Conservation (phyloP, 495 filamentous ascomycete genomes). For the Cercophora newfieldiana region DNA sequence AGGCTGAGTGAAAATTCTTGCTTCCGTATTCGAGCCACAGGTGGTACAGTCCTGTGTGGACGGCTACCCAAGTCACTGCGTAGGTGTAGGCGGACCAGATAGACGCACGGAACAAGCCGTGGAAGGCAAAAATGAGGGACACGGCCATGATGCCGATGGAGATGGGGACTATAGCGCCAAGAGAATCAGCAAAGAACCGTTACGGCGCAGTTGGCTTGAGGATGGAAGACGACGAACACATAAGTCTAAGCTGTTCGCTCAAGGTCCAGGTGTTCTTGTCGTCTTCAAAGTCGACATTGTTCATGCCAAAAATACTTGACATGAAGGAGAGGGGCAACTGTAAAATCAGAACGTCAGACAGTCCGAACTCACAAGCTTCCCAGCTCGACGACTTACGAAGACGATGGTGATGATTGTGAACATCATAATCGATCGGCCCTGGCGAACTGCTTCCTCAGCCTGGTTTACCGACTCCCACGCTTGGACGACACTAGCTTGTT, state of each 20-base stretch:
- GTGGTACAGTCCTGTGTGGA: constrained; percentile 25
- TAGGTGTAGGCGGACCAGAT: constrained; percentile 22
- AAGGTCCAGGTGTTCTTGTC: background rate
- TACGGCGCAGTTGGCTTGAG: background rate
- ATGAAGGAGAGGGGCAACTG: constrained; percentile 36
- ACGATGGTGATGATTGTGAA: constrained; percentile 66
- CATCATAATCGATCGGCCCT: constrained; percentile 61
- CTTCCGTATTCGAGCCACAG: constrained; percentile 12
- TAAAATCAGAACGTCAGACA: constrained; percentile 6
- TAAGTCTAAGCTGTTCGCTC: background rate
- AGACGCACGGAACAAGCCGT: constrained; percentile 12
- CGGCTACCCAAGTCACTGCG: constrained; percentile 3
- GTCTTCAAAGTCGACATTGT: constrained; percentile 29
- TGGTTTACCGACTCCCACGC: constrained; percentile 57
- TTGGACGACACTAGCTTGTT: constrained; percentile 62
- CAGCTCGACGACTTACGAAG: constrained; percentile 46
- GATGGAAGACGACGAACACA: background rate
- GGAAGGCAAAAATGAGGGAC: constrained; percentile 26
- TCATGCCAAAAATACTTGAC: constrained; percentile 42
- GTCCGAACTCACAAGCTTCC: no score
- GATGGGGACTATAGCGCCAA: constrained; percentile 25
- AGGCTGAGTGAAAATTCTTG: background rate
- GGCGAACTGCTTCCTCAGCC: constrained; percentile 56
- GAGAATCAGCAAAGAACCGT: background rate
- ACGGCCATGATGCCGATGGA: constrained; percentile 32